A percentile compares a stretch with the other conserved stretches of the same genome.
phyloP scores from a whole-genome alignment of 805 yeast genomes.

The Maudiozyma pseudohumilis region DNA sequence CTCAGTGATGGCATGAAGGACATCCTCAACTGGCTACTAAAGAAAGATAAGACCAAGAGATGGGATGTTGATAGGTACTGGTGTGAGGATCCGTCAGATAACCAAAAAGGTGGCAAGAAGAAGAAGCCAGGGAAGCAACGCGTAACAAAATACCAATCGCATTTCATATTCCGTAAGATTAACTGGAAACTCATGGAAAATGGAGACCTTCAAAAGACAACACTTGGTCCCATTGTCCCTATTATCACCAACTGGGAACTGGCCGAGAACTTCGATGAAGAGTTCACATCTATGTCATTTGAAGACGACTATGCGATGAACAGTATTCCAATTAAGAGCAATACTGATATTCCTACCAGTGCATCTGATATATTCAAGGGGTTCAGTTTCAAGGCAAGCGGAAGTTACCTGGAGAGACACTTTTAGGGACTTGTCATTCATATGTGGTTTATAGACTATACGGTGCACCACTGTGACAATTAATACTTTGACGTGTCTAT shows the following conservation, averaged over 20 bases:
- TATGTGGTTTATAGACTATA: background rate
- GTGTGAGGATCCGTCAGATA: slow-evolving; percentile 17
- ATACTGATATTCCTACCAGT: no score
- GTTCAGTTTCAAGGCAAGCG: slow-evolving; percentile 30
- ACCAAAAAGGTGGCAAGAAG: slow-evolving; percentile 15
- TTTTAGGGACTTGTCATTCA: slow-evolving; percentile 17
- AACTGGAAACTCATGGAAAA: slow-evolving; percentile 53
- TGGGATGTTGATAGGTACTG: slow-evolving; percentile 49
- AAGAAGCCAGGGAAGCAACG: slow-evolving; percentile 24
- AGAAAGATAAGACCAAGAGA: slow-evolving; percentile 62
- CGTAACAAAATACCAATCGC: slow-evolving; percentile 39
- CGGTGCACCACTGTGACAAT: background rate
- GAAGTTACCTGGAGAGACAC: slow-evolving; percentile 28
- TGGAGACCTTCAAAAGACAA: slow-evolving; percentile 35
- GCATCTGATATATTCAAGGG: slow-evolving; percentile 27
- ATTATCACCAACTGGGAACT: slow-evolving; percentile 67
- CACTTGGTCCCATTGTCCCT: slow-evolving; percentile 74
- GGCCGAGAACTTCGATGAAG: slow-evolving; percentile 78
- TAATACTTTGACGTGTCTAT: background rate
- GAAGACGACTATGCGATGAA: slow-evolving; percentile 14
- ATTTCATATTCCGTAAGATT: slow-evolving; percentile 66
- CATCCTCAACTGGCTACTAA: slow-evolving; percentile 50
- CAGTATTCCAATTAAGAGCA: slow-evolving; percentile 4
- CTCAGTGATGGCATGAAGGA: slow-evolving; percentile 75
- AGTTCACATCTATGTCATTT: slow-evolving; percentile 63